phyloP scores from a whole-genome alignment of 2,329 filamentous ascomycete genomes.

The Harringtonia aguacate region DNA sequence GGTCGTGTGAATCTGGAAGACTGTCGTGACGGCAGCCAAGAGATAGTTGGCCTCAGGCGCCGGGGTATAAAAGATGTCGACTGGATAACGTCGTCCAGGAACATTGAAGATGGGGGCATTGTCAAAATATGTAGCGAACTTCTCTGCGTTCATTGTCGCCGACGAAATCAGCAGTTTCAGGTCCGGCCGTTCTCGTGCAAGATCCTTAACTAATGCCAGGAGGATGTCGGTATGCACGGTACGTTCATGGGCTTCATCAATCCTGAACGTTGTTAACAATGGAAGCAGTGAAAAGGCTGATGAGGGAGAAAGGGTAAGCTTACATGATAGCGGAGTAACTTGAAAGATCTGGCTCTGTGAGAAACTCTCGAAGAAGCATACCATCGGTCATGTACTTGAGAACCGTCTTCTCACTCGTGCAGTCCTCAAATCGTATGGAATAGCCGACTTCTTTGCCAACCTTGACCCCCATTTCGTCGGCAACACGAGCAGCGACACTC shows the following conservation, averaged over 20 bases:
- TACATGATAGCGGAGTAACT: conserved; percentile 77
- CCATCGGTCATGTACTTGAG: conserved; percentile 97
- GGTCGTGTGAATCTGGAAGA: conserved; percentile 89
- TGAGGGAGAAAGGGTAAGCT: neutral
- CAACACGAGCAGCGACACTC: conserved; percentile 93
- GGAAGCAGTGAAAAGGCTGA: neutral
- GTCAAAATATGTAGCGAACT: conserved; percentile 87
- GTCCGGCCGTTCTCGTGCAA: conserved; percentile 72
- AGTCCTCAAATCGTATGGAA: conserved; percentile 88
- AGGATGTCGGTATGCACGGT: conserved; percentile 87
- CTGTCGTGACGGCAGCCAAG: conserved; percentile 79
- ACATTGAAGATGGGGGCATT: conserved; percentile 92
- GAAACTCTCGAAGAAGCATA: conserved; percentile 81
- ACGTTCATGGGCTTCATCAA: conserved; percentile 94
- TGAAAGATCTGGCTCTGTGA: conserved; percentile 75
- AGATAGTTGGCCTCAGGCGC: conserved; percentile 92
- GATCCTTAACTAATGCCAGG: conserved; percentile 78
- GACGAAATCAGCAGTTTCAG: conserved; percentile 87
- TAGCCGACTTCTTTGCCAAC: conserved; percentile 91
- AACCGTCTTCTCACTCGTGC: conserved; percentile 80
- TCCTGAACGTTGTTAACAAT: conserved; percentile 27
- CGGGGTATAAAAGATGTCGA: conserved; percentile 84
- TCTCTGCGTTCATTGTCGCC: conserved; percentile 87
- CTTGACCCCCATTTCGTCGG: conserved; percentile 85
- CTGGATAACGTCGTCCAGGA: conserved; percentile 77